Conservation (phyloP, 164 flowering plant species). For the Sextonia rubra region DNA sequence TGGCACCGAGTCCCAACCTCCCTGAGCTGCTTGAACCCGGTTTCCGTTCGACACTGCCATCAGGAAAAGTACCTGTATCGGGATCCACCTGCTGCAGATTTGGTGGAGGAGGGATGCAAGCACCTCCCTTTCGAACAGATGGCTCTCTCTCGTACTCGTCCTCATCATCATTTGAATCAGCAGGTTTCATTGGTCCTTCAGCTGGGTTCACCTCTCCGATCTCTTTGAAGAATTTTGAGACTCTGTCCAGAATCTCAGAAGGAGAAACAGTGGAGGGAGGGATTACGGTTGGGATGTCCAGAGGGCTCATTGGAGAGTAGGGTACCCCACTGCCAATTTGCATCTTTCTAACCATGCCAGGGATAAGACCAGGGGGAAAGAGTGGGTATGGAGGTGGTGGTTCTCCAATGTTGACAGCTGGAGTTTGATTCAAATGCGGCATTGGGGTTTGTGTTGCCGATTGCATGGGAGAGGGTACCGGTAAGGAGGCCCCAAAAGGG, state of each 20-base stretch:
- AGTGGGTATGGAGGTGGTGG: slow-evolving; percentile 86
- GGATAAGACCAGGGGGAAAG: slow-evolving; percentile 97
- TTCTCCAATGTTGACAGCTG: slow-evolving; percentile 39
- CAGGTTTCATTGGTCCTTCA: slow-evolving; percentile 70
- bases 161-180: slow-evolving; percentile 51
- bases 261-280: slow-evolving; percentile 84
- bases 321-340: slow-evolving; percentile 99
- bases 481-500: slow-evolving; percentile 46
- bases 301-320: slow-evolving; percentile 94
- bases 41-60: slow-evolving; percentile 71
- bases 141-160: slow-evolving; percentile 66
- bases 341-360: slow-evolving; percentile 97
- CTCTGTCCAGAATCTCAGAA: slow-evolving; percentile 75
- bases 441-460: slow-evolving; percentile 38
- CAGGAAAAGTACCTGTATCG: slow-evolving; percentile 69
- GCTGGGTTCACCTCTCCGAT: slow-evolving; percentile 95
- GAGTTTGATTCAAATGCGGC: slow-evolving; percentile 28
- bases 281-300: slow-evolving; percentile 91
- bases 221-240: slow-evolving; percentile 86
- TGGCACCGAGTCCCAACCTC: slow-evolving; percentile 87
- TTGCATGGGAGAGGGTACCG: slow-evolving; percentile 41
- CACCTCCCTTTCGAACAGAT: slow-evolving; percentile 84
- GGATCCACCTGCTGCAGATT: slow-evolving; percentile 69
- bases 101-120: slow-evolving; percentile 98
- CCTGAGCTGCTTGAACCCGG: slow-evolving; percentile 68